Evolutionary conservation across 148 eudicot genomes (phyloP).

Genomic region (Vaccinium macrocarpon): DNA sequence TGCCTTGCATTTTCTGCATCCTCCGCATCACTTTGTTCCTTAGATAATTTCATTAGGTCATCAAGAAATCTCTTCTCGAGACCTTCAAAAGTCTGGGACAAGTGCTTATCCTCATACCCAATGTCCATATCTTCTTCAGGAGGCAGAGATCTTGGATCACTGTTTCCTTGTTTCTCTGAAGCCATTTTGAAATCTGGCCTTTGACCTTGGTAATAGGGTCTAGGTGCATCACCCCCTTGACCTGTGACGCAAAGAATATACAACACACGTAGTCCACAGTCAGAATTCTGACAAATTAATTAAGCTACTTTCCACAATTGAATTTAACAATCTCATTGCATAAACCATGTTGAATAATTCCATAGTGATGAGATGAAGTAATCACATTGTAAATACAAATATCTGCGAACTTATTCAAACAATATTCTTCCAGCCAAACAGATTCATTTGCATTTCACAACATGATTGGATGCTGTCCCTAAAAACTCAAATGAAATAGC

Average conservation of each 20-base stretch:
- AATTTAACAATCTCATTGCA: not conserved
- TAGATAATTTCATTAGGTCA: conserved; percentile 47
- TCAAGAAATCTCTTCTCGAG: conserved; percentile 51
- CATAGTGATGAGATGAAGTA: not conserved
- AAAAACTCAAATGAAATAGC: not conserved
- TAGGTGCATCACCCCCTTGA: conserved; percentile 43
- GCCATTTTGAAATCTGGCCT: conserved; percentile 38
- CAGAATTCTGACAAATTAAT: not conserved
- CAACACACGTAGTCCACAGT: not conserved
- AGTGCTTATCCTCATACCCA: conserved; percentile 40
- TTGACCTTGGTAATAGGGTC: conserved; percentile 51
- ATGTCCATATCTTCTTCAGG: conserved; percentile 44
- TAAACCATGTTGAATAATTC: not conserved
- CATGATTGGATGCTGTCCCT: not conserved
- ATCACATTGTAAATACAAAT: not conserved
- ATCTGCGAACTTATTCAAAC: not conserved
- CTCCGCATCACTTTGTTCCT: conserved; percentile 57
- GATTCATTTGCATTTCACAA: not conserved
- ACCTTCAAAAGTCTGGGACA: conserved; percentile 40
- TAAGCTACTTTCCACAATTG: not conserved
- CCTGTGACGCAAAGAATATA: conserved; percentile 23
- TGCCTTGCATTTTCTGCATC: conserved; percentile 59
- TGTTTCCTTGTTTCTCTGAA: conserved; percentile 35
- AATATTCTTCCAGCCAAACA: not conserved
- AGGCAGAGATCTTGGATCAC: conserved; percentile 38